A percentile compares a stretch with the other conserved stretches of the same genome.
Evolutionary conservation across 1,284 basidiomycete genomes (phyloP).

Genomic region (Moesziomyces parantarcticus): DNA sequence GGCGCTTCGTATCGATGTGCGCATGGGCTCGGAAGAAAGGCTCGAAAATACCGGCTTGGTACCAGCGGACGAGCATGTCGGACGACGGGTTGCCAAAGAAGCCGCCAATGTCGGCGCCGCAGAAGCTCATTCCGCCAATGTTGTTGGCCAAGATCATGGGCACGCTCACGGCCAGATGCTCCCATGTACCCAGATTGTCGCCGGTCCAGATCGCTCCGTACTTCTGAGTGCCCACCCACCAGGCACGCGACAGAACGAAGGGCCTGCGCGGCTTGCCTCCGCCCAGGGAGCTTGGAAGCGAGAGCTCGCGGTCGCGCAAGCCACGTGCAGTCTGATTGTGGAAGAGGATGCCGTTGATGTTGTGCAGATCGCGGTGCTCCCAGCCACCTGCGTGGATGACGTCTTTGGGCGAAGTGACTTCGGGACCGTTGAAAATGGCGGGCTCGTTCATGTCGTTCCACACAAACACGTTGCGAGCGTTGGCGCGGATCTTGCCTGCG

Average conservation of each 20-base stretch:
- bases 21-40: conserved; percentile 99
- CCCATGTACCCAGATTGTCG: conserved; percentile 97
- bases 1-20: conserved; percentile 95
- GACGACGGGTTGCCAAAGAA: conserved; percentile 96
- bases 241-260: conserved; percentile 93
- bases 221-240: conserved; percentile 94
- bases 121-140: conserved; percentile 92
- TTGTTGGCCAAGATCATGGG: conserved; percentile 92
- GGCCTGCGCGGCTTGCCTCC: conserved; percentile 71
- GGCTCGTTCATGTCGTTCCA: conserved; percentile 99
- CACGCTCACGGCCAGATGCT: conserved; percentile 91
- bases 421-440: conserved; percentile 96
- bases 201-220: conserved; percentile 99
- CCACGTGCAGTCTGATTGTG: conserved; percentile 86
- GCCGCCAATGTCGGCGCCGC: conserved; percentile 94
- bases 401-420: conserved; percentile 96
- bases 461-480: conserved; percentile 77
- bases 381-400: conserved; percentile 90
- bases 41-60: conserved; percentile 91
- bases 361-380: conserved; percentile 97
- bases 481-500: conserved; percentile 55
- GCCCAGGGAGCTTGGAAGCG: conserved; percentile 75
- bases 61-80: conserved; percentile 97
- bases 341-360: conserved; percentile 76
- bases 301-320: conserved; percentile 76